Conservation (phyloP, 2,329 filamentous ascomycete species). For the Aspergillus latus region DNA sequence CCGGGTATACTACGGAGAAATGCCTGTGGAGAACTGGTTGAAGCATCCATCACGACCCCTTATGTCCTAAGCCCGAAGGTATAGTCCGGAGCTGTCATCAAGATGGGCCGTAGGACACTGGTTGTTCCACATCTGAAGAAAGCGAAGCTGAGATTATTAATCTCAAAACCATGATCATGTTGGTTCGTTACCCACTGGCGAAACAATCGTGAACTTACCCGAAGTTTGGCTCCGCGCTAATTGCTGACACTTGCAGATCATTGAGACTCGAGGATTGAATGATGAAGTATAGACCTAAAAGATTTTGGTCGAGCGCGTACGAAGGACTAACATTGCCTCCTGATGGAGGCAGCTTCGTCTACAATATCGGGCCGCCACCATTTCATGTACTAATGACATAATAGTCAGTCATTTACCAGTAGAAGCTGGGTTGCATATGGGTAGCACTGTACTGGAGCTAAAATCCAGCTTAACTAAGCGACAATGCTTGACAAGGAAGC, state of each 20-base stretch:
- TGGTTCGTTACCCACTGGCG: neutral
- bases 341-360: too few relatives aligned
- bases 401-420: too few relatives aligned
- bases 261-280: neutral
- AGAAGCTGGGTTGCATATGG: too few relatives aligned
- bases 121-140: neutral
- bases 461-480: too few relatives aligned
- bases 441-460: too few relatives aligned
- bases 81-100: neutral
- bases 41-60: neutral
- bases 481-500: too few relatives aligned
- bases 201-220: neutral
- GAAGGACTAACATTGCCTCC: too few relatives aligned
- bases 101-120: neutral
- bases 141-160: neutral
- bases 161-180: too few relatives aligned
- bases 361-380: too few relatives aligned
- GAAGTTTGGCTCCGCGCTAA: neutral
- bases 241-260: constrained; percentile 7
- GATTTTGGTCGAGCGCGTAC: too few relatives aligned
- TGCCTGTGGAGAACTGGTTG: neutral
- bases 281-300: neutral
- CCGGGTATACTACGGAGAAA: neutral
- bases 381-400: too few relatives aligned
- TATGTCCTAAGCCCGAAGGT: neutral